phyloP scores from a whole-genome alignment of 2,329 filamentous ascomycete species.

The Mycocentrospora acerina region DNA sequence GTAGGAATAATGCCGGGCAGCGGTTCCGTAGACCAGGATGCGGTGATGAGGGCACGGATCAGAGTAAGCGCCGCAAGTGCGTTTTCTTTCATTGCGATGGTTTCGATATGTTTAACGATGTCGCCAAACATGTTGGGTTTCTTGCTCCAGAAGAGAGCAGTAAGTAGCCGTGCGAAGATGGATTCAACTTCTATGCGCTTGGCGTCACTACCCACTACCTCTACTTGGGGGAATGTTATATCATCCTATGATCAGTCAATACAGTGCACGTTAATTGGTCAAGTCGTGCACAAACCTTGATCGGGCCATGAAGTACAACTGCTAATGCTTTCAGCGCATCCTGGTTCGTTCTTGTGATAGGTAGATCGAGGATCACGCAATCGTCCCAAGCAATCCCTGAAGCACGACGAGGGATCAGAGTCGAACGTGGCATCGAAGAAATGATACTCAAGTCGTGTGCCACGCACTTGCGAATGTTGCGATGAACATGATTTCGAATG shows the following conservation, averaged over 20 bases:
- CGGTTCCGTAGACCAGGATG: conserved; percentile 53
- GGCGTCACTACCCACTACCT: conserved; percentile 21
- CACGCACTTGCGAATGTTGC: conserved; percentile 56
- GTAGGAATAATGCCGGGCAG: conserved; percentile 50
- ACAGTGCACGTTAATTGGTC: not conserved
- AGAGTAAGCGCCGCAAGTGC: conserved; percentile 58
- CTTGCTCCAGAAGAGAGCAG: conserved; percentile 55
- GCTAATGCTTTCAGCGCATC: conserved; percentile 58
- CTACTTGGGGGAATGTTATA: conserved; percentile 39
- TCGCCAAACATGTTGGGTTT: conserved; percentile 56
- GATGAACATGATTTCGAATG: conserved; percentile 51
- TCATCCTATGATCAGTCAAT: conserved; percentile 24
- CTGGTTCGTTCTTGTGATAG: conserved; percentile 54
- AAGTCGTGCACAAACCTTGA: conserved; percentile 14
- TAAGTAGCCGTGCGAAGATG: conserved; percentile 56
- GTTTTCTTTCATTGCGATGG: conserved; percentile 58
- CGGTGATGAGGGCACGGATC: conserved; percentile 54
- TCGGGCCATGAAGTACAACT: conserved; percentile 58
- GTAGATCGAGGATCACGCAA: conserved; percentile 51
- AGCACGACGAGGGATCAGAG: conserved; percentile 50
- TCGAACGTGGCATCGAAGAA: conserved; percentile 57
- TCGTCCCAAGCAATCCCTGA: conserved; percentile 40
- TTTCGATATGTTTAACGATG: conserved; percentile 56
- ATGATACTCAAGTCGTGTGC: conserved; percentile 59
- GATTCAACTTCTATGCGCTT: conserved; percentile 49